These are phyloP conservation scores for Tolypocladium nubicola DNA, from an alignment of 2,329 filamentous ascomycete species.

Conservation along the genomic window DNA sequence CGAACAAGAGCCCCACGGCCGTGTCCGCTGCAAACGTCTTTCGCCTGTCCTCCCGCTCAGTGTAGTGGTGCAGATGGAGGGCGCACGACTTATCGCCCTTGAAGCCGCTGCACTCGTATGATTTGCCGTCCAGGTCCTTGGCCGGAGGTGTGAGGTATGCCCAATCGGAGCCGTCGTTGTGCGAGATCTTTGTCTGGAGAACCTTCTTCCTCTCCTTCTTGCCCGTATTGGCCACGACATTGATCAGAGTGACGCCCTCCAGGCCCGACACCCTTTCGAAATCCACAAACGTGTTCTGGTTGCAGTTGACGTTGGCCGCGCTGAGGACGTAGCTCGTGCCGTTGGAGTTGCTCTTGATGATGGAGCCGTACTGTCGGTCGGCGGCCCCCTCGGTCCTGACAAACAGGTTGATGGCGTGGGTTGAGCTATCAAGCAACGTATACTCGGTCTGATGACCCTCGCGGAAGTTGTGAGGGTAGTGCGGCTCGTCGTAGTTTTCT, in stretches of 20 bases:
- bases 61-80: constrained; percentile 91
- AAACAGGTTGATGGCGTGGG: constrained; percentile 88
- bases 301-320: constrained; percentile 69
- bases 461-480: constrained; percentile 78
- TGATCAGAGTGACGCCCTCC: constrained; percentile 82
- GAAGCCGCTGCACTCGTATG: constrained; percentile 54
- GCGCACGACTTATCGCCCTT: constrained; percentile 60
- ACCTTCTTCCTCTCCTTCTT: constrained; percentile 72
- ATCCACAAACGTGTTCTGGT: constrained; percentile 70
- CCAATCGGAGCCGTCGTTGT: constrained; percentile 94
- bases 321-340: constrained; percentile 90
- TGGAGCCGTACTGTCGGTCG: constrained; percentile 66
- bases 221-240: constrained; percentile 67
- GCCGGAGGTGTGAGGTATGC: constrained; percentile 60
- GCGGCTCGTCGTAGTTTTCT: constrained; percentile 65
- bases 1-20: constrained; percentile 85
- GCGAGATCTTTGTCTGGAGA: constrained; percentile 83
- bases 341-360: constrained; percentile 98
- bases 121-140: constrained; percentile 60
- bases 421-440: constrained; percentile 89
- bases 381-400: constrained; percentile 63
- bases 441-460: constrained; percentile 72
- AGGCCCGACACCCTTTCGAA: constrained; percentile 93
- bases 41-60: constrained; percentile 70
- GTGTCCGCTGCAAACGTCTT: constrained; percentile 84